Evolutionary conservation across 2,329 filamentous ascomycete genomes (phyloP), one percentile per base, ranked within the genome.

Genomic region (Venturia asperata): DNA sequence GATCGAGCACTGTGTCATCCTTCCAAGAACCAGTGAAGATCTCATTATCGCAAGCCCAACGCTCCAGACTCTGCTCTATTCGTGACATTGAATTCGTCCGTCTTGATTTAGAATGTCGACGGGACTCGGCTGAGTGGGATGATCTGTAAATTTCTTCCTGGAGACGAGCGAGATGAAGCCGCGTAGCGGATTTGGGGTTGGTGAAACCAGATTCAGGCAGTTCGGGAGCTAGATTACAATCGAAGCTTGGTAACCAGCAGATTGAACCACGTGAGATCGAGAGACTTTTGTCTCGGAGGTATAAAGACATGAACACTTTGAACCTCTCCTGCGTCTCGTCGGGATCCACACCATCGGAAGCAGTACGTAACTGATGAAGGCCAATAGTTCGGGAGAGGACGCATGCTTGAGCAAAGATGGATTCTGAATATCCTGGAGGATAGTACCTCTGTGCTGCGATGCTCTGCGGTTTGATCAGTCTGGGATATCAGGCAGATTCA

Each of bases 341-440:
- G 5, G 49, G 52, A 49, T 61, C 37, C 27, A 47, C 27, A 17
- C 63, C 47, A 64, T 52, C 58, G 24, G 41, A 64, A 42, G 55
- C 62, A 47, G 43, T 47, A 17, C 43, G 43, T 15, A 56, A 27
- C 61, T 67, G 64, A 60, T 68, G 66, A 13, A 68, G 52, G 19
- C 67, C 66, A 63, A 68, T 68, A 9, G 61, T 66, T 52, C 67
- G 43, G 21, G 66, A 66, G 34, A 68, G 64, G n/a, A 61, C 58
- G 60, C 67, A 68, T n/a, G 67, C 67, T 27, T 68, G 66, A 13
- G 55, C 52, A 43, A 68, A 67, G 1, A 67, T 62, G 2, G 64
- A 63, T 27, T 66, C 64, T 17, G 67, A 61, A 47, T 62, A 66
- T 24, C 67, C 67, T 5, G 64, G 64, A 19, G 66, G 62, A 45